Base-by-base conservation (phyloP, 2,329 filamentous ascomycete species). In the Epichloe glyceriae region DNA sequence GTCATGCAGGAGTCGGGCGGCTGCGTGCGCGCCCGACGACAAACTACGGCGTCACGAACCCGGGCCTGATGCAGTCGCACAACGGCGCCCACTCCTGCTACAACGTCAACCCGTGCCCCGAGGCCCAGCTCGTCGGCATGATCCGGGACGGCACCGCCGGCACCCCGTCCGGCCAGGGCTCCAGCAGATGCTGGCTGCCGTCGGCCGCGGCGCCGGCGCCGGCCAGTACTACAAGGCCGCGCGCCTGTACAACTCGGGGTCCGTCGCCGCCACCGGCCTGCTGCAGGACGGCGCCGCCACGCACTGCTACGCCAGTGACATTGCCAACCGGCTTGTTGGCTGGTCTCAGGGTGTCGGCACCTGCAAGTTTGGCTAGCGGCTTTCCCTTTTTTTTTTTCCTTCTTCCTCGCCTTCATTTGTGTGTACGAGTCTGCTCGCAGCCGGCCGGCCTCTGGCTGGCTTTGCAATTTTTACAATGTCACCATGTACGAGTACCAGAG, bases 181-280 rank as follows among this genome's bases (percentile, higher is more conserved):
- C 14, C n/a, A 61, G 62, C 39, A 67, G 72, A 53, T 62, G 61
- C 48, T 54, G 72, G 42, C 57, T 56, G 20, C 52, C 65, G 50
- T 51, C 62, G 15, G 60, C 58, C 5, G 58, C 57, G 15, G 19
- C 14, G 38, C 35, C 58, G 15, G 20, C 19, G 47, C 30, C 17
- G 12, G 5, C 47, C 55, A 50, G 17, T 74, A 66, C 61, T 76
- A 75, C 59, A 66, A 62, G 46, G 72, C 69, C 0, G 70, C 72
- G n/a, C 63, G 73, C 35, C 67, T 70, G 37, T 76, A 76, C 63
- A 76, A 77, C 59, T 70, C 70, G n/a, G 73, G 73, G 15, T 62
- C 60, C 20, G 56, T 73, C 58, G 53, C 61, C 39, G 53, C 60
- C 38, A 53, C 50, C 5, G 65, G 72, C 54, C 59, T 71, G 6